Percentiles rank a stretch among this genome's conserved stretches.
Evolutionary conservation across 2,329 filamentous ascomycete species (phyloP).

Genomic region (Chaetomiaceae sp.): DNA sequence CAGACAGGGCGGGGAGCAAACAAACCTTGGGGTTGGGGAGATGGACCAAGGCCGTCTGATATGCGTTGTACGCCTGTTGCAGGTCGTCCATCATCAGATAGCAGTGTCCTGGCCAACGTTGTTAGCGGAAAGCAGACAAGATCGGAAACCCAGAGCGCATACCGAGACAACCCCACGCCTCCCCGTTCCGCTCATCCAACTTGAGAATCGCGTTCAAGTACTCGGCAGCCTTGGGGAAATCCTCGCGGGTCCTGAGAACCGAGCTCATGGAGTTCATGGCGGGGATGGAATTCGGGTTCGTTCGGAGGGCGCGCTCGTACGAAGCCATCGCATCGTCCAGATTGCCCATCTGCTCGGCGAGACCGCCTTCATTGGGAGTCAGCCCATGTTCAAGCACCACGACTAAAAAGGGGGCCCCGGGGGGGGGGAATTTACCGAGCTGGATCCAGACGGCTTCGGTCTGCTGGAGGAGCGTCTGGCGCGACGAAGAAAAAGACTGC

Average conservation of each 20-base stretch:
- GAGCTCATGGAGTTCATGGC: conserved; percentile 94
- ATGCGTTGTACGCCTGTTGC: conserved; percentile 93
- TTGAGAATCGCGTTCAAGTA: conserved; percentile 89
- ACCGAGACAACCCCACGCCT: conserved; percentile 96
- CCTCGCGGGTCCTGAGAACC: conserved; percentile 85
- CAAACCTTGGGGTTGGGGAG: conserved; percentile 84
- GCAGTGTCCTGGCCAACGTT: conserved; percentile 67
- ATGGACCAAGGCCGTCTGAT: conserved; percentile 92
- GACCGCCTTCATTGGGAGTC: conserved; percentile 55
- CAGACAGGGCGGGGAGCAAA: too few relatives aligned
- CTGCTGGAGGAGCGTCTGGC: conserved; percentile 65
- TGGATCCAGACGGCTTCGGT: conserved; percentile 92
- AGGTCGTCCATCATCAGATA: conserved; percentile 98
- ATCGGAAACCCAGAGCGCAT: conserved; percentile 23
- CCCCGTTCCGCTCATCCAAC: conserved; percentile 81
- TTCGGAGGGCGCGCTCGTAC: conserved; percentile 83
- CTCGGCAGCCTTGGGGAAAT: conserved; percentile 90
- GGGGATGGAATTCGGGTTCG: conserved; percentile 81
- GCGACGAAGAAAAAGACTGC: conserved; percentile 49
- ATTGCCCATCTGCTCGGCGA: conserved; percentile 83
- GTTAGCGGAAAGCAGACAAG: background rate
- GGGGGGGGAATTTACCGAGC: conserved; percentile 64
- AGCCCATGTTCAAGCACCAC: conserved; percentile 24
- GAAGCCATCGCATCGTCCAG: conserved; percentile 83
- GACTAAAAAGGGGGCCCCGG: conserved; percentile 17